Conservation (phyloP, 176 grass and related monocot genomes). For the Coix lacrymajobi region DNA sequence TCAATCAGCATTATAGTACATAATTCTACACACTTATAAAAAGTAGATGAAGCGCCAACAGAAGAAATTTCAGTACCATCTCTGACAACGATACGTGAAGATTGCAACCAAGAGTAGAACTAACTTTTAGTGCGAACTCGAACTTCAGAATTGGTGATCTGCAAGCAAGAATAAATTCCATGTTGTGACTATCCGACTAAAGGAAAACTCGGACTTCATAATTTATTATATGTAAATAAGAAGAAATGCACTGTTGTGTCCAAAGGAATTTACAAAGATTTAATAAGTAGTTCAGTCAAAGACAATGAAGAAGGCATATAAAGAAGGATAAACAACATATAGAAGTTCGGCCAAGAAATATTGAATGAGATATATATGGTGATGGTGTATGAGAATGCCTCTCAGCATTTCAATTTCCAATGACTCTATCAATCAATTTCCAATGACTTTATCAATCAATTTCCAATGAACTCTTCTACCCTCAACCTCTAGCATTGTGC, state of each 20-base stretch:
- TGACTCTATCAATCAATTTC: no score
- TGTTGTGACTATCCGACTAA: no score
- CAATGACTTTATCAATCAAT: no score
- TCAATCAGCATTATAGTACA: background rate
- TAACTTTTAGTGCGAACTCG: constrained; percentile 29
- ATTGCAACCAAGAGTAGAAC: constrained; percentile 4
- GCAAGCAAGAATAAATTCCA: no score
- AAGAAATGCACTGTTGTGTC: background rate
- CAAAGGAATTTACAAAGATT: background rate
- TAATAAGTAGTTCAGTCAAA: background rate
- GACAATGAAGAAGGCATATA: constrained; percentile 11
- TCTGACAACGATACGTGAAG: background rate
- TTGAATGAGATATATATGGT: constrained; percentile 9
- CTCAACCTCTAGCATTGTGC: no score
- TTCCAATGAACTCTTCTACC: no score
- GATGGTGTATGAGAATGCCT: constrained; percentile 29
- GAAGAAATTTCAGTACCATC: background rate
- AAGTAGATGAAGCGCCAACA: background rate
- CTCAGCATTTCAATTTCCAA: background rate
- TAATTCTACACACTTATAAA: background rate
- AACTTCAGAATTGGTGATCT: no score
- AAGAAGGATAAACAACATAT: constrained; percentile 27
- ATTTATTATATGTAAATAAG: constrained; percentile 36
- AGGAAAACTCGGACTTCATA: constrained; percentile 10
- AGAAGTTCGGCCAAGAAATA: background rate